Percentiles rank a stretch among this genome's conserved stretches.
These are phyloP conservation scores for Leishmania mexicana DNA, from an alignment of 208 protist species.

Conservation along the genomic window DNA sequence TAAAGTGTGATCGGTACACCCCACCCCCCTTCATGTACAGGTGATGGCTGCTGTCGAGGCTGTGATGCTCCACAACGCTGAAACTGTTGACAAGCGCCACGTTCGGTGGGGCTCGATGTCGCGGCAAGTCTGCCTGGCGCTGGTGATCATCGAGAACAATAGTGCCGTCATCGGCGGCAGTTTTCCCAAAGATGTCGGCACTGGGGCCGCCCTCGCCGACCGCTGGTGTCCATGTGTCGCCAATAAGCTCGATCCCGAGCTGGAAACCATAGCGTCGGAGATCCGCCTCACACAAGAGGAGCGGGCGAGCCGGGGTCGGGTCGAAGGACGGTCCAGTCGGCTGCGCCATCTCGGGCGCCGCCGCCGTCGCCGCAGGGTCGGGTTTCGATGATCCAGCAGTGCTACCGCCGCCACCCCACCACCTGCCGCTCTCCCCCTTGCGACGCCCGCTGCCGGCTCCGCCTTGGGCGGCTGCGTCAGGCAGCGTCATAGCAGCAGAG, in stretches of 20 bases:
- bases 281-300: slow-evolving; percentile 75
- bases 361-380: not conserved
- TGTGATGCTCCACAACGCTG: slow-evolving; percentile 86
- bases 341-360: not conserved
- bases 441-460: not conserved
- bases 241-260: slow-evolving; percentile 85
- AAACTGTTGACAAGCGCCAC: slow-evolving; percentile 87
- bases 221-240: slow-evolving; percentile 64
- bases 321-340: slow-evolving; percentile 15
- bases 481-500: slow-evolving; percentile 6
- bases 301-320: slow-evolving; percentile 38
- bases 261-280: slow-evolving; percentile 69
- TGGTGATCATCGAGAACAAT: not conserved
- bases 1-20: slow-evolving; percentile 83
- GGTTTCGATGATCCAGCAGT: not conserved
- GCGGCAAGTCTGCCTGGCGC: slow-evolving; percentile 9
- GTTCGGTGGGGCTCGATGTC: slow-evolving; percentile 44
- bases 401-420: slow-evolving; percentile 8
- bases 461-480: not conserved
- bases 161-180: not conserved
- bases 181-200: too few relatives aligned
- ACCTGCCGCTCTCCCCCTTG: slow-evolving; percentile 8
- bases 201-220: slow-evolving; percentile 31
- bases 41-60: slow-evolving; percentile 73
- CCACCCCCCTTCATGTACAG: slow-evolving; percentile 75